These are phyloP conservation scores for Penicillium turbatum DNA, from an alignment of 495 filamentous ascomycete species.

Conservation along the genomic window DNA sequence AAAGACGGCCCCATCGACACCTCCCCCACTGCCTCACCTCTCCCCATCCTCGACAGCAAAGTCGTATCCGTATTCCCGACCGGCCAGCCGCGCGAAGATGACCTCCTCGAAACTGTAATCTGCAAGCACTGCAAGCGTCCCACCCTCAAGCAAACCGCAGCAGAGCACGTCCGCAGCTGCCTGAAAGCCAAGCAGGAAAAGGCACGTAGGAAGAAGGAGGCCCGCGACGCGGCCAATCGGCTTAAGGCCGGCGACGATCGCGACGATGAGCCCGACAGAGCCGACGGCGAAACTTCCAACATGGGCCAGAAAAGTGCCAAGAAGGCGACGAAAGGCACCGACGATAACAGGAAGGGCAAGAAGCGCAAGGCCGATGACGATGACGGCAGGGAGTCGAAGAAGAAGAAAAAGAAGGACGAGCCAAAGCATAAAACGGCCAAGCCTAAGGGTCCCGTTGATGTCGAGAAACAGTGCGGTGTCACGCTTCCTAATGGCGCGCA, in stretches of 20 bases:
- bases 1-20: slow-evolving; percentile 31
- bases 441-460: slow-evolving; percentile 93
- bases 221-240: slow-evolving; percentile 62
- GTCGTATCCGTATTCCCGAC: slow-evolving; percentile 67
- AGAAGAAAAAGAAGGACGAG: slow-evolving; percentile 91
- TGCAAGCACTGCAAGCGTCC: slow-evolving; percentile 83
- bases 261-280: slow-evolving; percentile 46
- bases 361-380: slow-evolving; percentile 89
- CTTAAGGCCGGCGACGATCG: slow-evolving; percentile 56
- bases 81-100: slow-evolving; percentile 64
- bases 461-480: slow-evolving; percentile 96
- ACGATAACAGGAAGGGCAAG: slow-evolving; percentile 71
- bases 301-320: slow-evolving; percentile 61
- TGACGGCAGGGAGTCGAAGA: slow-evolving; percentile 71
- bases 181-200: slow-evolving; percentile 72
- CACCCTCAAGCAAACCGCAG: slow-evolving; percentile 55
- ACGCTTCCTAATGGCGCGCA: slow-evolving; percentile 76
- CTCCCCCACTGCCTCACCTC: slow-evolving; percentile 47
- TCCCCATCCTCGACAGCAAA: slow-evolving; percentile 70
- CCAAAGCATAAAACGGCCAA: slow-evolving; percentile 79
- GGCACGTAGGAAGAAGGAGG: slow-evolving; percentile 75
- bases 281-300: slow-evolving; percentile 36
- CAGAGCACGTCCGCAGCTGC: slow-evolving; percentile 65
- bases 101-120: slow-evolving; percentile 59
- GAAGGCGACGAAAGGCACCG: slow-evolving; percentile 64